A percentile compares a stretch with the other conserved stretches of the same genome.
phyloP scores from a whole-genome alignment of 1,139 yeast species.

The Entelexis paramagnoliae region DNA sequence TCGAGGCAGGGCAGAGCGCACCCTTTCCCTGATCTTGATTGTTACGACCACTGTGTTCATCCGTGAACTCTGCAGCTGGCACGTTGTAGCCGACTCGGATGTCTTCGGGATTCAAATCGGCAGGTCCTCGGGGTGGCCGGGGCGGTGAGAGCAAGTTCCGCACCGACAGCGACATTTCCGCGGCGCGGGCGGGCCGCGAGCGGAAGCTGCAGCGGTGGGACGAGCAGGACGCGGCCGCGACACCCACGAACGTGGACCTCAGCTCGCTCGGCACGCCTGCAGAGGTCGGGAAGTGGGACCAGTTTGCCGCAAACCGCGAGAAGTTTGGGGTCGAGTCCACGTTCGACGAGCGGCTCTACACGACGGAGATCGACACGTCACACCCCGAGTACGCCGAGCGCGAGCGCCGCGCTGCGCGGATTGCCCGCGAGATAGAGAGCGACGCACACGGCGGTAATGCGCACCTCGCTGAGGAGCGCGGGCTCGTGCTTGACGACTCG shows the following conservation, averaged over 20 bases:
- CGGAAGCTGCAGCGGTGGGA: constrained; percentile 75
- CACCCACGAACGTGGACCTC: constrained; percentile 21
- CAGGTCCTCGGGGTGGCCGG: constrained; percentile 7
- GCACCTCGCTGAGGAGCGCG: constrained; percentile 89
- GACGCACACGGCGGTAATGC: constrained; percentile 54
- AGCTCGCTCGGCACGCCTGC: constrained; percentile 28
- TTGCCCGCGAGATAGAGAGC: constrained; percentile 72
- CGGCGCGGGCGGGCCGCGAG: constrained; percentile 32
- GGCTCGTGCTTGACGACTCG: constrained; percentile 61
- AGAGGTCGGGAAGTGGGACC: constrained; percentile 56
- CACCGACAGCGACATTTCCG: constrained; percentile 77
- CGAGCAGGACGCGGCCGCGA: constrained; percentile 38
- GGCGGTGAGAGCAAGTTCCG: constrained; percentile 38
- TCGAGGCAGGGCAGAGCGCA: background rate
- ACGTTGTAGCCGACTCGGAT: constrained; percentile 6
- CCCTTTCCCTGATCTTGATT: constrained; percentile 5
- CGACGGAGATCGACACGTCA: constrained; percentile 65
- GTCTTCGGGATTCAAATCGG: constrained; percentile 7
- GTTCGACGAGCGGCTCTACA: constrained; percentile 81
- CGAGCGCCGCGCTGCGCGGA: constrained; percentile 57
- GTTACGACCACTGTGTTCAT: constrained; percentile 5
- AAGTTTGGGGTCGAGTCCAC: constrained; percentile 83
- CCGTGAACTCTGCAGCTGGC: constrained; percentile 3
- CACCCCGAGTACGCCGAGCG: constrained; percentile 70
- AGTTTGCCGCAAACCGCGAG: constrained; percentile 77